Evolutionary conservation across 192 early-diverging fungal species (phyloP), one percentile per base, ranked within the genome.

Genomic region (Backusella psychrophila): DNA sequence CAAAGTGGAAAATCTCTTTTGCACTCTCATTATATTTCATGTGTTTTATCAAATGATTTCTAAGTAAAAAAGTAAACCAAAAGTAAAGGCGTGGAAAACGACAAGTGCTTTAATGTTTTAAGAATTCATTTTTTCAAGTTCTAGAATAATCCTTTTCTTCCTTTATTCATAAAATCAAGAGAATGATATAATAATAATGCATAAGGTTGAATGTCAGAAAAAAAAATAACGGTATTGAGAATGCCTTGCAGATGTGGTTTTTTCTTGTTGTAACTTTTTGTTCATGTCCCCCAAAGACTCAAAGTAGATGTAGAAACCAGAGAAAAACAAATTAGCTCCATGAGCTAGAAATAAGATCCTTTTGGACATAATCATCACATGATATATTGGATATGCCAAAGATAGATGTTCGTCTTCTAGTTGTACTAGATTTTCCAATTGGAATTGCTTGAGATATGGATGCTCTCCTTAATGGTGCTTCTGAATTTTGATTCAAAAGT

Each of bases 341-440:
- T 15, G 80, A 81, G 23, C 73, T 75, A 4, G 76, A 74, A 59
- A 75, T 74, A 11, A 81, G 63, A 34, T 81, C 80, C 31, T 81
- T 81, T 71, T 78, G 80, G 3, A 81, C 69, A 74, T 74, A 81
- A 29, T 81, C 80, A 72, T 81, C 80, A 23, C 56, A 52, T 19
- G 73, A 59, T 31, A 77, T 69, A 23, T 19, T 77, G 3, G 80
- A 77, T 15, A 75, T 72, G 52, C 80, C 80, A 75, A 81, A 81
- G 31, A 69, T 68, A 23, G 73, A 74, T 15, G 66, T 36, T 42
- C 80, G 53, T 73, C 79, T 39, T 72, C 79, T 38, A 2, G 36
- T 14, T 46, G 53, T 56, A 56, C 23, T 56, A 21, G 53, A 3
- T 21, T 56, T 56, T 56, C n/a, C 53, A 21, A 56, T 56, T 26